A percentile compares a stretch with the other conserved stretches of the same genome.
Evolutionary conservation across 768 basidiomycete species (phyloP).

Genomic region (Pulveroboletus sp.): DNA sequence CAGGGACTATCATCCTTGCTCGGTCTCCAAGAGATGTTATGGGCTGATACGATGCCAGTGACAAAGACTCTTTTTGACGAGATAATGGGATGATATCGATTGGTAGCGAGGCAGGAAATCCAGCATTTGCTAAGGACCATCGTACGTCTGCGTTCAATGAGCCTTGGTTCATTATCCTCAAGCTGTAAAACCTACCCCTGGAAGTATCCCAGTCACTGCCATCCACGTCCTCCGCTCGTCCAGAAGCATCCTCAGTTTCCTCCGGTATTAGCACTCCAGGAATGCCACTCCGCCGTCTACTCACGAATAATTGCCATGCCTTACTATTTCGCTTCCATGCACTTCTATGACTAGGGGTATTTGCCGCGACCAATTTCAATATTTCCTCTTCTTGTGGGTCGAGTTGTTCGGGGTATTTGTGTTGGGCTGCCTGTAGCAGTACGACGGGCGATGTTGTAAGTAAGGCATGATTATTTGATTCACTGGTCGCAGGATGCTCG

Average conservation of each 20-base stretch:
- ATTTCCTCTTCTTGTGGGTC: constrained; percentile 50
- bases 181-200: constrained; percentile 18
- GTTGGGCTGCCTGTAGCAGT: not conserved
- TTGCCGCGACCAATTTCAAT: constrained; percentile 59
- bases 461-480: not conserved
- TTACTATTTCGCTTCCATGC: constrained; percentile 61
- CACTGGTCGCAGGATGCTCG: not conserved
- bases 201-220: constrained; percentile 25
- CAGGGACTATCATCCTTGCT: constrained; percentile 29
- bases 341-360: constrained; percentile 66
- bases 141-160: constrained; percentile 21
- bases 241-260: constrained; percentile 30
- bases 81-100: constrained; percentile 47
- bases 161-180: not conserved
- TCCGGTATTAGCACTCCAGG: constrained; percentile 33
- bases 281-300: constrained; percentile 28
- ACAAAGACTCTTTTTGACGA: constrained; percentile 37
- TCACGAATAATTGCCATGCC: constrained; percentile 60
- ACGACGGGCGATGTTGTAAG: not conserved
- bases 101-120: constrained; percentile 56
- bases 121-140: constrained; percentile 27
- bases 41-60: constrained; percentile 55
- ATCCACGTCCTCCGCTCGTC: constrained; percentile 10
- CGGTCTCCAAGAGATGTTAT: constrained; percentile 42
- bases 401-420: constrained; percentile 22